Percentiles rank a stretch among this genome's conserved stretches.
These are phyloP conservation scores for Boletus subcaerulescens DNA, from an alignment of 768 basidiomycete genomes.

Conservation along the genomic window DNA sequence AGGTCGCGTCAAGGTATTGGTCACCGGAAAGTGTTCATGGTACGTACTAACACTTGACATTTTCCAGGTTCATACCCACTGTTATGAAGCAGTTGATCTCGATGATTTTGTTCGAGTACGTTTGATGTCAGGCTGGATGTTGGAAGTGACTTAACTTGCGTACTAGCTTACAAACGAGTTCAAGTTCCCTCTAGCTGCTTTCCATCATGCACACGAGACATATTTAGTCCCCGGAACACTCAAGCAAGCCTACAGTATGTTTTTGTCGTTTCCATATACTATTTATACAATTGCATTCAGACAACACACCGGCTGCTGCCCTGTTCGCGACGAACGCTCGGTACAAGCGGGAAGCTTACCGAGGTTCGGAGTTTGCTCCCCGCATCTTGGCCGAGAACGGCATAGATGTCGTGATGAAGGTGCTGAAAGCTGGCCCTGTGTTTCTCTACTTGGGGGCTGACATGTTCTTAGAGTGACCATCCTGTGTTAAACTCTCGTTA, in stretches of 20 bases:
- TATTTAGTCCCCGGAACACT: conserved; percentile 84
- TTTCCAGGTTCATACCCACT: conserved; percentile 37
- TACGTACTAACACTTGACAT: background rate
- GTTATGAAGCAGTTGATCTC: conserved; percentile 61
- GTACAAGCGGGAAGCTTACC: conserved; percentile 60
- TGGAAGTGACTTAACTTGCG: conserved; percentile 1
- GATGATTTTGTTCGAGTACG: conserved; percentile 65
- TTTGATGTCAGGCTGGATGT: conserved; percentile 3
- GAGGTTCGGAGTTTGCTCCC: conserved; percentile 63
- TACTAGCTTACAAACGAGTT: conserved; percentile 86
- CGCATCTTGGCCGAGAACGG: conserved; percentile 56
- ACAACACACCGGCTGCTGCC: conserved; percentile 67
- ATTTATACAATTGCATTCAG: conserved; percentile 21
- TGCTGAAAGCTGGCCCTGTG: conserved; percentile 27
- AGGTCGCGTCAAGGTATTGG: conserved; percentile 71
- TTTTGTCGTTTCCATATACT: background rate
- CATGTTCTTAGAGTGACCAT: conserved; percentile 44
- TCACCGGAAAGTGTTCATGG: background rate
- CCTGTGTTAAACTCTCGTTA: conserved; percentile 55
- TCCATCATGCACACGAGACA: conserved; percentile 87
- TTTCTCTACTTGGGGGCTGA: conserved; percentile 2
- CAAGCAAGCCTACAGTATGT: conserved; percentile 59
- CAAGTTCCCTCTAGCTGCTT: conserved; percentile 74
- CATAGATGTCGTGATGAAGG: conserved; percentile 62
- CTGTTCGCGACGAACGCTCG: conserved; percentile 78